phyloP scores from a whole-genome alignment of 192 early-diverging fungal species.

The Glomus cerebriforme region DNA sequence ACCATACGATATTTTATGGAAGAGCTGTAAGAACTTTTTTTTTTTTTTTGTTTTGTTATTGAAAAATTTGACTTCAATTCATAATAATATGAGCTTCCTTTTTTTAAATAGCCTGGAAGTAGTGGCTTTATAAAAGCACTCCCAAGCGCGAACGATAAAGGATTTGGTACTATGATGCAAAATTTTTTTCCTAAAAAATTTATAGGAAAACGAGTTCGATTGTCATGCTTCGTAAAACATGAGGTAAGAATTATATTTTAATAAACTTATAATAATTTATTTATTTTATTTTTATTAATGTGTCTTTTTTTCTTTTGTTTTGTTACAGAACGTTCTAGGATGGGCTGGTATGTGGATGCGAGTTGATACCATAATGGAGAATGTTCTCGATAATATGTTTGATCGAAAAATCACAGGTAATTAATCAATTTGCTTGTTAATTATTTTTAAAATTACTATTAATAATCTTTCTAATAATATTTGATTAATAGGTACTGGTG shows the following conservation, averaged over 20 bases:
- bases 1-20: neutral
- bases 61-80: neutral
- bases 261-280: neutral
- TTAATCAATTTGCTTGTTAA: no score
- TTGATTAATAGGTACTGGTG: neutral
- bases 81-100: neutral
- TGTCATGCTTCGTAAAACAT: neutral
- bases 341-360: slow-evolving; percentile 14
- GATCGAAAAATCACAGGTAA: neutral
- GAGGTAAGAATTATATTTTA: neutral
- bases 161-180: neutral
- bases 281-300: neutral
- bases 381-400: neutral
- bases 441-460: no score
- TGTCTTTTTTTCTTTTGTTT: neutral
- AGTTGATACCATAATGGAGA: neutral
- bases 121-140: neutral
- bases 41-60: no score
- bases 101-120: neutral
- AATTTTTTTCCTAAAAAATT: neutral
- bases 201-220: neutral
- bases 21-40: neutral
- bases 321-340: neutral
- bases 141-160: neutral
- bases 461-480: slow-evolving; percentile 8